Conservation (phyloP, 192 early-diverging fungal species). For the Linnemannia zychae region DNA sequence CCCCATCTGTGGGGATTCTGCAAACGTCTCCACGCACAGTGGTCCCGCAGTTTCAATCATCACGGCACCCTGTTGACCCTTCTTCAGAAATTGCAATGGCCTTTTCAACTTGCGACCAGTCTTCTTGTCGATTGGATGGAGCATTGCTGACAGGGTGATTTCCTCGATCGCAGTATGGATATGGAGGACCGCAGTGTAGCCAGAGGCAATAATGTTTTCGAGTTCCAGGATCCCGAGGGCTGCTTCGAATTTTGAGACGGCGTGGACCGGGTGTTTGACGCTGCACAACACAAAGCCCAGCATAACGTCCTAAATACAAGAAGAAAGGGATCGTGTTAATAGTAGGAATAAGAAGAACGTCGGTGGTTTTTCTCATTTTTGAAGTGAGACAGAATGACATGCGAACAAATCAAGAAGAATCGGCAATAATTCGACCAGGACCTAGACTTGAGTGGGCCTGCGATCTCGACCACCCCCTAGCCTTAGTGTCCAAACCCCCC, state of each 20-base stretch:
- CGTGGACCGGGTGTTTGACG: slow-evolving; percentile 81
- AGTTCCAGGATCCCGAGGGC: slow-evolving; percentile 93
- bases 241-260: slow-evolving; percentile 83
- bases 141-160: slow-evolving; percentile 72
- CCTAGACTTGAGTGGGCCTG: too few species aligned
- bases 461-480: too few species aligned
- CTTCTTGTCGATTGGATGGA: slow-evolving; percentile 94
- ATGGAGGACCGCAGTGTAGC: slow-evolving; percentile 92
- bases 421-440: too few species aligned
- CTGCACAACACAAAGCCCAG: slow-evolving; percentile 88
- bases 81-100: slow-evolving; percentile 92
- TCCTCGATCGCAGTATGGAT: slow-evolving; percentile 91
- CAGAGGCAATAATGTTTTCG: slow-evolving; percentile 94
- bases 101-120: slow-evolving; percentile 85
- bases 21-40: slow-evolving; percentile 88
- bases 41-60: slow-evolving; percentile 78
- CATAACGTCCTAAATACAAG: slow-evolving; percentile 76
- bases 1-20: slow-evolving; percentile 89
- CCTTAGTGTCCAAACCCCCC: background rate
- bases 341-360: too few species aligned
- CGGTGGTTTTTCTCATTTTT: too few species aligned
- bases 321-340: background rate
- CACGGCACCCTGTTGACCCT: slow-evolving; percentile 88
- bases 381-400: too few species aligned
- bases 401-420: too few species aligned